Percentiles rank a stretch among this genome's conserved stretches.
These are phyloP conservation scores for Malus hybrid DNA, from an alignment of 331 rosid species.

Conservation along the genomic window DNA sequence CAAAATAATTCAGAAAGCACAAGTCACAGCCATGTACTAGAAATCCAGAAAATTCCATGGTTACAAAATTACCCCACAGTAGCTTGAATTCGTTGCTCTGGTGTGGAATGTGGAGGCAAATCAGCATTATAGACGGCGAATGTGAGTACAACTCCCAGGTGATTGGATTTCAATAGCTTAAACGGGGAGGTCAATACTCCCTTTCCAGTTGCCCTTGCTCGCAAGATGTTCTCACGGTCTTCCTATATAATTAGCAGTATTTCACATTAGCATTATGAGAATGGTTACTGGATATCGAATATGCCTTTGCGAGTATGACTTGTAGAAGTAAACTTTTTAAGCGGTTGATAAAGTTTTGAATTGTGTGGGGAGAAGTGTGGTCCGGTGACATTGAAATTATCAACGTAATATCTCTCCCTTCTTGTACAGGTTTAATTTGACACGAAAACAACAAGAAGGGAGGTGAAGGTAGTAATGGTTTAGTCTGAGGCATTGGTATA, in stretches of 20 bases:
- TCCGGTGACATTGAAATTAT: background rate
- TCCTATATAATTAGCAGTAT: constrained; percentile 36
- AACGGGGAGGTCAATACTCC: constrained; percentile 96
- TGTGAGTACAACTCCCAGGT: constrained; percentile 90
- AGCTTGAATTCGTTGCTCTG: constrained; percentile 64
- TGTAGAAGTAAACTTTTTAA: background rate
- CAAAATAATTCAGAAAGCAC: background rate
- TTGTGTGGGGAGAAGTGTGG: background rate
- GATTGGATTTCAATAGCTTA: constrained; percentile 85
- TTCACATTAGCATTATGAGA: constrained; percentile 1
- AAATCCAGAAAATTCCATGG: background rate
- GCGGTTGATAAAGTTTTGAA: background rate
- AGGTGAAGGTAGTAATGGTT: background rate
- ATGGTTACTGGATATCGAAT: constrained; percentile 2
- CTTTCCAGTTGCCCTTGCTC: constrained; percentile 86
- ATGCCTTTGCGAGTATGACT: background rate
- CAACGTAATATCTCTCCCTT: background rate
- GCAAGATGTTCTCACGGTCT: constrained; percentile 88
- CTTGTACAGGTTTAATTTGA: background rate
- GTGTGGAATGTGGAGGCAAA: constrained; percentile 69
- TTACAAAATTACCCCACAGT: constrained; percentile 66
- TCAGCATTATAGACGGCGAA: constrained; percentile 70
- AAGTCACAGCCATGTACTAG: background rate
- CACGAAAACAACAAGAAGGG: background rate
- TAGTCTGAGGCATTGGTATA: background rate